A percentile compares a stretch with the other conserved stretches of the same genome.
Evolutionary conservation across 148 eudicot species (phyloP).

Genomic region (Fagopyrum tataricum): DNA sequence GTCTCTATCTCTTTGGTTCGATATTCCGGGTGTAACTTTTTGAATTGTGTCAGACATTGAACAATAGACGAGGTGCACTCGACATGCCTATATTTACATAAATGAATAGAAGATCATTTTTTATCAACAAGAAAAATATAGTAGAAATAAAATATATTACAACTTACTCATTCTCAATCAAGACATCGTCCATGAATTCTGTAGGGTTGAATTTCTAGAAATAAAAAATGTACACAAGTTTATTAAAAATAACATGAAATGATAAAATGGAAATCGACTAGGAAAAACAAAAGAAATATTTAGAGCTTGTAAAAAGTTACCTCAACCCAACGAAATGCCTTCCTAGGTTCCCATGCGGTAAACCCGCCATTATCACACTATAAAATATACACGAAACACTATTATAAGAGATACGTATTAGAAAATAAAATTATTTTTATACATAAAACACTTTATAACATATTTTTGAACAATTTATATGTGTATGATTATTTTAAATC

Average conservation of each 20-base stretch:
- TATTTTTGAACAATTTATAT: too few relatives aligned
- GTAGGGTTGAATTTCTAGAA: conserved; percentile 51
- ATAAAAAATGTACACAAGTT: background rate
- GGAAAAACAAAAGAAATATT: background rate
- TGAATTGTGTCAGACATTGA: conserved; percentile 30
- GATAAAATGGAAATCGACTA: background rate
- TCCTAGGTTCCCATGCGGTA: conserved; percentile 42
- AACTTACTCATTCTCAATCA: conserved; percentile 52
- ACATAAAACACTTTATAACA: too few relatives aligned
- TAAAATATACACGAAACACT: background rate
- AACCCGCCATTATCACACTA: conserved; percentile 49
- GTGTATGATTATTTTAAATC: too few relatives aligned
- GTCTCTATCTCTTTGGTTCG: conserved; percentile 32
- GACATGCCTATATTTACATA: conserved; percentile 19
- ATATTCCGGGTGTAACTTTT: conserved; percentile 30
- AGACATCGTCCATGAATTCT: conserved; percentile 42
- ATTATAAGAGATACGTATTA: too few relatives aligned
- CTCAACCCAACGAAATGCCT: conserved; percentile 41
- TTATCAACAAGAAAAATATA: background rate
- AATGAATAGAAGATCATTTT: background rate
- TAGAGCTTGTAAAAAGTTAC: conserved; percentile 16
- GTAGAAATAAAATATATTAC: background rate
- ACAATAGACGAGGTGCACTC: conserved; percentile 39
- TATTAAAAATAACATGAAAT: background rate
- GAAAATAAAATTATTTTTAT: too few relatives aligned